These are phyloP conservation scores for Pseudogymnoascus sp. DNA, from an alignment of 2,329 filamentous ascomycete genomes.

Conservation along the genomic window DNA sequence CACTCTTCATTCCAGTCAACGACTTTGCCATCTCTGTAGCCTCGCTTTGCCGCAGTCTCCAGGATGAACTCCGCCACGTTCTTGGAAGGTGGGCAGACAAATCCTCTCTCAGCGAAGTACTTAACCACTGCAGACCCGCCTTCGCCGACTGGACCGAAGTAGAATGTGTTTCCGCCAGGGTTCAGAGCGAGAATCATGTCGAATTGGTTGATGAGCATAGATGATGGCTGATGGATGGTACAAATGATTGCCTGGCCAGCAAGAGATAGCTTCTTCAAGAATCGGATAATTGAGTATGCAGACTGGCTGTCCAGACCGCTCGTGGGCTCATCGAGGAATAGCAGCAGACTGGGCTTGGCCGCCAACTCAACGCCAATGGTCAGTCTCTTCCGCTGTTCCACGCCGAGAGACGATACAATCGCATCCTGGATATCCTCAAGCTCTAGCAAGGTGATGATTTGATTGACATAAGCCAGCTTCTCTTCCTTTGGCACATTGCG, in stretches of 20 bases:
- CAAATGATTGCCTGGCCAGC: constrained; percentile 46
- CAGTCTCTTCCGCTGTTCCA: constrained; percentile 54
- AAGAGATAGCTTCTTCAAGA: constrained; percentile 53
- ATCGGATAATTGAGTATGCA: constrained; percentile 55
- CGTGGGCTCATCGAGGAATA: constrained; percentile 57
- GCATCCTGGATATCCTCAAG: constrained; percentile 62
- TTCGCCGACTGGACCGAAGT: constrained; percentile 59
- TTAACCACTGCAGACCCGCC: constrained; percentile 48
- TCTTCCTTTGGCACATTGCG: constrained; percentile 61
- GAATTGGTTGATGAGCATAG: constrained; percentile 47
- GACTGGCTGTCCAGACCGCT: constrained; percentile 55
- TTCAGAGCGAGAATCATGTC: constrained; percentile 58
- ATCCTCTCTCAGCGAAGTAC: constrained; percentile 56
- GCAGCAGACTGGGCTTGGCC: constrained; percentile 48
- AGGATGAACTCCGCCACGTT: constrained; percentile 43
- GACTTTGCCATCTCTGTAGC: constrained; percentile 31
- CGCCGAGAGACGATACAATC: constrained; percentile 53
- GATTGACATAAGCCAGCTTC: constrained; percentile 79
- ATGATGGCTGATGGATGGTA: constrained; percentile 49
- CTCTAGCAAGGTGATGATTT: constrained; percentile 57
- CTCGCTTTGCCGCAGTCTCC: constrained; percentile 25
- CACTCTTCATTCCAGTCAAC: constrained; percentile 65
- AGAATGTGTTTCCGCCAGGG: constrained; percentile 58
- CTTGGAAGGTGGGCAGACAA: constrained; percentile 41
- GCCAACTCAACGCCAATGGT: constrained; percentile 54